Evolutionary conservation across 495 filamentous ascomycete genomes (phyloP), one percentile per base, ranked within the genome.

Genomic region (Talaromyces thailandensis): DNA sequence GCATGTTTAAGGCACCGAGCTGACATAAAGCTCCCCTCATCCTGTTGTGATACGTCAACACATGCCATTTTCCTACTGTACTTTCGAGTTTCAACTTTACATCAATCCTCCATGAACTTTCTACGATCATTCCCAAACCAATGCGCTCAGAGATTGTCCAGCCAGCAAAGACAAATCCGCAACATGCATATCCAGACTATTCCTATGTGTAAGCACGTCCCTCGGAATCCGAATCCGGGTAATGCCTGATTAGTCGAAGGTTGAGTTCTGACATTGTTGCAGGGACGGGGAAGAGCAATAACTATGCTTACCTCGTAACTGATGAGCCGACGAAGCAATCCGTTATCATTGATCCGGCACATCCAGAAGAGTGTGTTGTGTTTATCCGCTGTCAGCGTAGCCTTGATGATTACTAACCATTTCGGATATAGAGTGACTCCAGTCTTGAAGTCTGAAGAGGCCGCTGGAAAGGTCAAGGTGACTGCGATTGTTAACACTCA

Each of bases 121-220:
- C 26, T 28, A 28, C 51, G 51, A 55, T 26, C 51, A 55, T 12
- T 29, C 51, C 9, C 1, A 26, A 6, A 6, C n/a, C n/a, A 6
- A 48, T 48, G 6, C 21, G 18, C 43, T 8, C 43, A 48, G 9
- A 48, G 6, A 18, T 8, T 18, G 18, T 23, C n/a, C n/a, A 48
- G 16, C 18, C 43, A 48, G 43, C n/a, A 48, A 48, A 48, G 23
- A 55, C 16, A 12, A 55, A 55, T 12, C n/a, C 51, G 51, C 71
- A 73, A 79, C 66, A 98, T 98, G 94, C 92, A 97, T 87, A 88
- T 98, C 75, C 85, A 92, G 73, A 92, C 91, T 61, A 96, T 98
- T 78, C 94, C 94, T 35, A 98, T 98, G 94, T 98, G 93, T 96
- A 86, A 69, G 90, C 82, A 21, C 14, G 40, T 8, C 26, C 28